Base-by-base conservation (phyloP, 495 filamentous ascomycete genomes). In the Hyaloscypha finlandica region DNA sequence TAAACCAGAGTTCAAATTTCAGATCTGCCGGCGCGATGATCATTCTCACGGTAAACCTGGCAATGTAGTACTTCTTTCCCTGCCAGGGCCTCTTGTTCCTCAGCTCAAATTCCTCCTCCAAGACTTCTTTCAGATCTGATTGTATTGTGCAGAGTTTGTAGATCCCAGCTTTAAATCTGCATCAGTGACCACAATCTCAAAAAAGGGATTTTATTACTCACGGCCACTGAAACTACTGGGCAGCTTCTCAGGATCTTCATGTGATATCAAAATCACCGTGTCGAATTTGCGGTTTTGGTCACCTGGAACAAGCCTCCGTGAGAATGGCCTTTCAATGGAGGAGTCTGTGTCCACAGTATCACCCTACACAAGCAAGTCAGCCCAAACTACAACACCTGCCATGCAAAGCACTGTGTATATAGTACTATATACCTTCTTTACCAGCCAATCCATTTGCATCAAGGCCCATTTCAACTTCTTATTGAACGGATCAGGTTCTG, bases 391-490 rank as follows among this genome's bases (percentile, higher is more conserved):
- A 25, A 1, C 25, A 25, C 25, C 25, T 25, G 25, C 25, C 25
- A 25, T 25, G 25, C 25, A 25, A 2, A 25, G 25, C 25, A 1
- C 25, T 25, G 25, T 25, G 25, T 25, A 1, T 25, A n/a, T n/a
- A n/a, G n/a, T n/a, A n/a, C n/a, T n/a, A n/a, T n/a, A 25, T 70
- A 80, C 75, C 77, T 85, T 84, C 58, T 75, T 78, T 22, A 87
- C 79, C 45, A 87, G 73, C 85, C 85, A 88, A 56, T 86, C 79
- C 53, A 88, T 80, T 71, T 86, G 83, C 52, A 80, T 73, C 29
- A 79, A 68, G 1, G 80, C 85, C 61, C 79, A 87, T 42, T 71
- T 75, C 54, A 77, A 77, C 30, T 79, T 76, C 32, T 59, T 63
- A 61, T 86, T 81, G 45, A 75, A 80, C 11, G 75, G 65, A 69